These are phyloP conservation scores for Podila minutissima DNA, from an alignment of 192 early-diverging fungal species.

Conservation along the genomic window DNA sequence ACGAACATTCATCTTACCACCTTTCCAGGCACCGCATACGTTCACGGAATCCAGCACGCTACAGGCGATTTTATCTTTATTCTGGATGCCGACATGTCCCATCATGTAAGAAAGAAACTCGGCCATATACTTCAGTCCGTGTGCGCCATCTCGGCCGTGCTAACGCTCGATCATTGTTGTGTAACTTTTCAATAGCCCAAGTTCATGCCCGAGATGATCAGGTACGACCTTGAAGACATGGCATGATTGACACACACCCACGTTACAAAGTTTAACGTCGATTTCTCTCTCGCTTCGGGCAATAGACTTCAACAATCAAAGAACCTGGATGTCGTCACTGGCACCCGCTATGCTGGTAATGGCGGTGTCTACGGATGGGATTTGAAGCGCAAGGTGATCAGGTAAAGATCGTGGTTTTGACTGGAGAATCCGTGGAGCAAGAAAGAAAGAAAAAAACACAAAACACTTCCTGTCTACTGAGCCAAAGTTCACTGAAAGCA, in stretches of 20 bases:
- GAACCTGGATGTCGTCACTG: conserved; percentile 94
- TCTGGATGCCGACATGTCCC: conserved; percentile 99
- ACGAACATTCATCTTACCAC: not conserved
- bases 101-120: conserved; percentile 75
- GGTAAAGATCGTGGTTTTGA: conserved; percentile 38
- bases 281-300: not conserved
- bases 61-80: conserved; percentile 97
- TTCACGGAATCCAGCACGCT: conserved; percentile 92
- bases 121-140: not conserved
- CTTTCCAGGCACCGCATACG: conserved; percentile 85
- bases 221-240: conserved; percentile 45
- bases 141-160: too few relatives aligned
- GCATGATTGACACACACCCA: not conserved
- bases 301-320: conserved; percentile 78
- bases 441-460: not conserved
- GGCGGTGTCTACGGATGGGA: conserved; percentile 99
- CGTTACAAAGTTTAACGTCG: too few relatives aligned
- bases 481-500: not conserved
- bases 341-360: conserved; percentile 87
- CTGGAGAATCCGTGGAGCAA: not conserved
- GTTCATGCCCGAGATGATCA: conserved; percentile 95
- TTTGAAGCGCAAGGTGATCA: conserved; percentile 93
- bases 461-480: too few relatives aligned
- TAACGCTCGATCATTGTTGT: not conserved
- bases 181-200: conserved; percentile 74